Evolutionary conservation across 441 rosid species (phyloP), one percentile per base, ranked within the genome.

Genomic region (Arabidopsis hybrid): DNA sequence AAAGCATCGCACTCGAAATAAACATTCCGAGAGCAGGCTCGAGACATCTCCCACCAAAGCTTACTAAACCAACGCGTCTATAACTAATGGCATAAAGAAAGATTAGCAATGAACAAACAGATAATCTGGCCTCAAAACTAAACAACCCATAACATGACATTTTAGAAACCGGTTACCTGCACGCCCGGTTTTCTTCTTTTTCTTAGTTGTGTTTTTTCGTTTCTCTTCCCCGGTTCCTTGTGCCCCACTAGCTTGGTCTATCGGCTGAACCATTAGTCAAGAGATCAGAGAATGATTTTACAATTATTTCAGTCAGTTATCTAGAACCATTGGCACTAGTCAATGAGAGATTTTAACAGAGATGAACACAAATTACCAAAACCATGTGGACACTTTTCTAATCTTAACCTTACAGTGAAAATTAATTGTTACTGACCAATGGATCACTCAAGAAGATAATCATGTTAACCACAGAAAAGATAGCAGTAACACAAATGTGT

Each of bases 171-270:
- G 71, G 78, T 78, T 78, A 78, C 81, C 81, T 78, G 81, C 73
- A 43, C 75, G 78, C 56, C 81, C 81, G 71, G 78, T 73, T 78
- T 78, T 78, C 77, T 65, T 78, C 81, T 78, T 78, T 73, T 65
- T 78, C 75, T 78, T 78, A 78, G 60, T 38, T 31, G 67, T 62
- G 64, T 55, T 78, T 78, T 78, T 78, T 17, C 47, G 71, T 78
- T 69, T 78, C 63, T 67, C 78, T 63, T 73, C 81, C 61, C 71
- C 71, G 7, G 81, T 67, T 73, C 81, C 78, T 73, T 35, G 70
- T 57, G 74, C 35, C 58, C 17, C 78, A 78, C 36, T 62, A 35
- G 43, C 75, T 78, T 67, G 75, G 71, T 62, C 55, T 57, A 64
- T 4, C 10, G 74, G 78, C 81, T 78, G 81, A 62, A 52, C 17